Evolutionary conservation across 2,329 filamentous ascomycete genomes (phyloP).

Genomic region (Trichoderma sp.): DNA sequence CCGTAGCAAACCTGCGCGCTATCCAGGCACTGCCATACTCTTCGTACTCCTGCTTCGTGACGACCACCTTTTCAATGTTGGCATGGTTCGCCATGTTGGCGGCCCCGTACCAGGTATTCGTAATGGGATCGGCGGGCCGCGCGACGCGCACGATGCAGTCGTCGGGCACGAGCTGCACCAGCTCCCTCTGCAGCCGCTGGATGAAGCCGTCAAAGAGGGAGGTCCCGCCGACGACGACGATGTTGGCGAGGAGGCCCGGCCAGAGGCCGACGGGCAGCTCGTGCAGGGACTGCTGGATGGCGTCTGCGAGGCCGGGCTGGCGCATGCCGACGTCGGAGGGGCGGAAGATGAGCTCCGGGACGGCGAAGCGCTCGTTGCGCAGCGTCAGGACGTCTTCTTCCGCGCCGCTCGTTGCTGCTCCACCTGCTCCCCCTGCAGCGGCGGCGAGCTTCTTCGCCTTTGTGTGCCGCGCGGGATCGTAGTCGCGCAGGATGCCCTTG

Average conservation of each 20-base stretch:
- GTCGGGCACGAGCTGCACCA: conserved; percentile 70
- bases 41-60: conserved; percentile 89
- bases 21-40: conserved; percentile 80
- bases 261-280: conserved; percentile 79
- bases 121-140: conserved; percentile 70
- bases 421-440: conserved; percentile 38
- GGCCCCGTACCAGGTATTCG: conserved; percentile 84
- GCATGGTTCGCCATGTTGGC: conserved; percentile 72
- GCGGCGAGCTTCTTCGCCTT: conserved; percentile 51
- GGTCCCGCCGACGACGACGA: conserved; percentile 87
- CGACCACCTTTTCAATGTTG: conserved; percentile 66
- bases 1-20: conserved; percentile 65
- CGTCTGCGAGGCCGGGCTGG: conserved; percentile 78
- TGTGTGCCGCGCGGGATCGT: conserved; percentile 68
- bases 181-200: conserved; percentile 73
- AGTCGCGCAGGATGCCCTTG: conserved; percentile 73
- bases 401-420: conserved; percentile 29
- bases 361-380: conserved; percentile 86
- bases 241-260: conserved; percentile 81
- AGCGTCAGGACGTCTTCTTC: conserved; percentile 81
- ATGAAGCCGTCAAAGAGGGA: conserved; percentile 78
- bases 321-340: conserved; percentile 83
- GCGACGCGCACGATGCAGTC: conserved; percentile 78
- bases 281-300: conserved; percentile 78
- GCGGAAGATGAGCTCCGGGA: conserved; percentile 87